Base-by-base conservation (phyloP, 2,329 filamentous ascomycete species). In the Elsinoe arachidis region DNA sequence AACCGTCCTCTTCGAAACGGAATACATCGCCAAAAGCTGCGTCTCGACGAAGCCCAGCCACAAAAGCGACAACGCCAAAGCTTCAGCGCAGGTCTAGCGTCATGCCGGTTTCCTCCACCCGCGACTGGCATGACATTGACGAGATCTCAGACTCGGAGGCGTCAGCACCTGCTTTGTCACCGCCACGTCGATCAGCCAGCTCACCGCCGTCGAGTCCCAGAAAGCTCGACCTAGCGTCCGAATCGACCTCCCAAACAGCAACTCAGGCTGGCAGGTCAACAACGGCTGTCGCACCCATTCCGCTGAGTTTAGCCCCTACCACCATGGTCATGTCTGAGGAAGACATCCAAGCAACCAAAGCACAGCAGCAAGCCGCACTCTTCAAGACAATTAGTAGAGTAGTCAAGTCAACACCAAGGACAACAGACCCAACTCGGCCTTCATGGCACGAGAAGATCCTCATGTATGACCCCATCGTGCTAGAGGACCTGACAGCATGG, bases 401-500 rank as follows among this genome's bases (percentile, higher is more conserved):
- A 2, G 70, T 84, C 35, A 76, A 72, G 37, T 66, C 68, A 5
- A 72, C 76, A 26, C 66, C 72, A 15, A 72, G 70, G 4, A 70
- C 70, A 2, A 71, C 69, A 7, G 68, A 78, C 58, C 67, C 69
- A 5, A 68, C 65, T 5, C 66, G 68, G 2, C 78, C 77, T 2
- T 90, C 82, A 1, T 97, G 91, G 88, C 79, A 95, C 64, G 90
- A 97, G 71, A 95, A 90, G 73, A 96, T 99, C 47, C 76, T 97
- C 5, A 82, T 97, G 68, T 97, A 95, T 68, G 91, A 97, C 65
- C 90, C 92, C 0, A 86, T 99, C 43, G 79, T 93, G 1, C 72
- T 96, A 0, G 92, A 97, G 71, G 90, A 96, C 62, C 75, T 99
- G 12, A 81, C 91, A 0, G 73, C 75, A 0, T 97, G 90, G 87